Evolutionary conservation across 192 early-diverging fungal genomes (phyloP).

Genomic region (Coemansia reversa): DNA sequence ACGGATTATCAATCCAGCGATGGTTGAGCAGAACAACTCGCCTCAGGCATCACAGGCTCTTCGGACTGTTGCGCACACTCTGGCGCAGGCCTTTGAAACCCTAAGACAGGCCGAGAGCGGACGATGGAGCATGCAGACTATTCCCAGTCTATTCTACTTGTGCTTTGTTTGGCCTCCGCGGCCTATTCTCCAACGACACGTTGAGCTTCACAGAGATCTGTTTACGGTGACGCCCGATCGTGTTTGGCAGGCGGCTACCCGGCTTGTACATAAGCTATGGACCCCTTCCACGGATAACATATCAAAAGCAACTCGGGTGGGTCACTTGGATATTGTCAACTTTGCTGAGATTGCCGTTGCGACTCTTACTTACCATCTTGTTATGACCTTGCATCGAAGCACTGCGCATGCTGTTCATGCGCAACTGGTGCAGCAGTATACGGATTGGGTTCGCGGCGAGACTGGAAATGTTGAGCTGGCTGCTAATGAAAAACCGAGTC

Average conservation of each 20-base stretch:
- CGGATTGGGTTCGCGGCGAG: conserved; percentile 18
- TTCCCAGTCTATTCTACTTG: conserved; percentile 34
- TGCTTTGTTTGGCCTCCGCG: conserved; percentile 48
- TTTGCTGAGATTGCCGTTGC: conserved; percentile 21
- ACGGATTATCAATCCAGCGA: conserved; percentile 24
- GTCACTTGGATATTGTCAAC: conserved; percentile 15
- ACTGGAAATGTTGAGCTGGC: conserved; percentile 3
- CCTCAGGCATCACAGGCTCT: conserved; percentile 28
- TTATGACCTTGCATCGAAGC: conserved; percentile 22
- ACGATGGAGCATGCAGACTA: conserved; percentile 9
- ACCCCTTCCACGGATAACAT: not conserved
- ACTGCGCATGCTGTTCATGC: conserved; percentile 15
- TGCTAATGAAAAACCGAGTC: conserved; percentile 19
- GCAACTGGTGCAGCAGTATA: conserved; percentile 17
- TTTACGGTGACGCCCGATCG: conserved; percentile 42
- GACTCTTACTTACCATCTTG: conserved; percentile 26
- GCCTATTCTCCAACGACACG: conserved; percentile 24
- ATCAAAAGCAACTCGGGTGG: not conserved
- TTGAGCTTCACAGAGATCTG: conserved; percentile 28
- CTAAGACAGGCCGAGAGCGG: conserved; percentile 10
- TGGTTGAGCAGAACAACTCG: conserved; percentile 21
- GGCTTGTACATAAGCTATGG: conserved; percentile 20
- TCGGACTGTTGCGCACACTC: conserved; percentile 21
- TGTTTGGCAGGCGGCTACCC: conserved; percentile 32
- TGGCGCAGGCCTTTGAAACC: conserved; percentile 10